These are phyloP conservation scores for Corylus americana DNA, from an alignment of 306 rosid genomes.

Conservation along the genomic window DNA sequence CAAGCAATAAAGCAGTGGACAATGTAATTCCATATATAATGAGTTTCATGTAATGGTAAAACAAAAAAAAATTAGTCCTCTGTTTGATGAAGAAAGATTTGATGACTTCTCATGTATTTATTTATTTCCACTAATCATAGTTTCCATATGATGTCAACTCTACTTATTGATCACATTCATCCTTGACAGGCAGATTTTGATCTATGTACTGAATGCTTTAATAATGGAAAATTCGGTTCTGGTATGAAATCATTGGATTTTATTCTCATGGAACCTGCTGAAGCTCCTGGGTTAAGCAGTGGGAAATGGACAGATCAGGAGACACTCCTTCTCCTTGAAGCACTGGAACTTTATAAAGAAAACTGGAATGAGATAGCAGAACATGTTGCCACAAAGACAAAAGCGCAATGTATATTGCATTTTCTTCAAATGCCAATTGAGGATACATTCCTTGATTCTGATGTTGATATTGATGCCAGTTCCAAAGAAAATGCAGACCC, in stretches of 20 bases:
- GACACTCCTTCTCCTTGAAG: conserved; percentile 95
- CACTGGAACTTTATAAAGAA: conserved; percentile 86
- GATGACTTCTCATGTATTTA: conserved; percentile 7
- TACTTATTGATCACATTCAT: conserved; percentile 42
- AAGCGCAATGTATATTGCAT: conserved; percentile 90
- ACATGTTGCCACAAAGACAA: conserved; percentile 93
- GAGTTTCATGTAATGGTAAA: not conserved
- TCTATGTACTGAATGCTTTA: conserved; percentile 86
- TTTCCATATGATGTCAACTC: conserved; percentile 12
- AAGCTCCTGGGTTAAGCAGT: conserved; percentile 76
- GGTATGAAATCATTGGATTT: conserved; percentile 89
- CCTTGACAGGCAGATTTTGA: conserved; percentile 93
- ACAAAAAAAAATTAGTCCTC: conserved; percentile 3
- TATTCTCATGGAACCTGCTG: conserved; percentile 98
- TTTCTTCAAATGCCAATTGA: conserved; percentile 97
- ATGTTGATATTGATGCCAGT: conserved; percentile 45
- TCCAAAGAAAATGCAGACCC: conserved; percentile 59
- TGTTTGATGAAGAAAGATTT: not conserved
- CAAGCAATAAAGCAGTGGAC: not conserved
- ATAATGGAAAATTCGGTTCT: conserved; percentile 72
- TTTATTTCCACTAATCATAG: conserved; percentile 12
- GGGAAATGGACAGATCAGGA: conserved; percentile 99
- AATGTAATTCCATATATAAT: not conserved
- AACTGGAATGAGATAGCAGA: conserved; percentile 96
- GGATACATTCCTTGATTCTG: conserved; percentile 68